Conservation (phyloP, 371 early-diverging fungal genomes). For the Mucor plumbeus region DNA sequence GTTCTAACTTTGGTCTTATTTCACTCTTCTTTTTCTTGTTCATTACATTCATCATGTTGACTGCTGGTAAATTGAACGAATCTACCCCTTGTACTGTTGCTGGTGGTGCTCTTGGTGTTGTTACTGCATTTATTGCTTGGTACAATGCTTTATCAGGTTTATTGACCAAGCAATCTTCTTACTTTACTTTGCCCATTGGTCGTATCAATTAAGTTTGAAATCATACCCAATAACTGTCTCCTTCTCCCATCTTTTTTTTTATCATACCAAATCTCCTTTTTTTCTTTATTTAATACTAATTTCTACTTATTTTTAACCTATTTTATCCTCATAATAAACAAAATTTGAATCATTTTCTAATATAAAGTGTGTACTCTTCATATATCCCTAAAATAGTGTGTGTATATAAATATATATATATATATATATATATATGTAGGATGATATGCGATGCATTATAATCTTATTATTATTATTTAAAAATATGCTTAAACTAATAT, state of each 20-base stretch:
- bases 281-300: not conserved
- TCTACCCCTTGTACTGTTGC: conserved; percentile 44
- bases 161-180: conserved; percentile 60
- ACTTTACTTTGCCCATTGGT: conserved; percentile 62
- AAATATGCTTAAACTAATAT: not conserved
- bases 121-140: conserved; percentile 77
- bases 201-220: conserved; percentile 31
- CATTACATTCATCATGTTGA: conserved; percentile 69
- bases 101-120: conserved; percentile 71
- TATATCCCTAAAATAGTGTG: conserved; percentile 1
- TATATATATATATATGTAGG: not conserved
- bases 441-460: not conserved
- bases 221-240: not conserved
- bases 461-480: not conserved
- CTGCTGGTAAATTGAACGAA: conserved; percentile 51
- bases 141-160: conserved; percentile 72
- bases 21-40: conserved; percentile 69
- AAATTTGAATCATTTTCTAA: not conserved
- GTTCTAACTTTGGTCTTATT: conserved; percentile 64
- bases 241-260: not conserved
- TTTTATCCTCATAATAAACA: conserved; percentile 6
- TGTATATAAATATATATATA: too few species aligned
- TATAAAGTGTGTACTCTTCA: not conserved
- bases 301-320: conserved; percentile 5
- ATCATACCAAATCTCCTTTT: conserved; percentile 4